Conservation (phyloP, 2,329 filamentous ascomycete species). For the Fusarium miscanthi region DNA sequence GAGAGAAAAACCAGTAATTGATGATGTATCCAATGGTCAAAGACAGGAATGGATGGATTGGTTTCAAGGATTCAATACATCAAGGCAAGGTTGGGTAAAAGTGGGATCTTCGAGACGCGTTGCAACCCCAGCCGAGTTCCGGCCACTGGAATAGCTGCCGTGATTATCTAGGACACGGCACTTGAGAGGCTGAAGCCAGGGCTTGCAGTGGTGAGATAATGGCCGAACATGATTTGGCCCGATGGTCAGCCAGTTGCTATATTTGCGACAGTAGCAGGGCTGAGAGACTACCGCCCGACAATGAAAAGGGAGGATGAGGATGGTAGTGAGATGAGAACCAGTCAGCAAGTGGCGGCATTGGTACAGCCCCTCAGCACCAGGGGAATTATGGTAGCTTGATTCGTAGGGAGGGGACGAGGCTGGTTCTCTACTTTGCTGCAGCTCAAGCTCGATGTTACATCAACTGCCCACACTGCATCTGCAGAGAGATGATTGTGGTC, state of each 20-base stretch:
- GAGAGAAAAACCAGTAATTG: neutral
- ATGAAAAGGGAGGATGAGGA: neutral
- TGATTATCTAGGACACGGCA: neutral
- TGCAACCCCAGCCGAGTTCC: slow-evolving; percentile 11
- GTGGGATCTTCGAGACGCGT: slow-evolving; percentile 24
- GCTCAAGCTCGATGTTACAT: slow-evolving; percentile 17
- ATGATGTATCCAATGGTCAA: neutral
- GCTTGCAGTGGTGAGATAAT: slow-evolving; percentile 24
- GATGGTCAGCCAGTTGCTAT: slow-evolving; percentile 34
- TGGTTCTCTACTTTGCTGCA: slow-evolving; percentile 2
- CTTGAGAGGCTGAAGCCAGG: neutral
- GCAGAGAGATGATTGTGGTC: neutral
- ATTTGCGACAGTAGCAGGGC: slow-evolving; percentile 35
- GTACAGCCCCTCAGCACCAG: slow-evolving; percentile 9
- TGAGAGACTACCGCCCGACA: neutral
- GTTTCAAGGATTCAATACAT: slow-evolving; percentile 7
- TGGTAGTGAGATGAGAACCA: neutral
- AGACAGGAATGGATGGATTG: neutral
- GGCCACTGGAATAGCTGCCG: neutral
- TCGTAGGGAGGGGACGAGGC: slow-evolving; percentile 4
- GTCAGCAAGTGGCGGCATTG: neutral
- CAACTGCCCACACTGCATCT: neutral
- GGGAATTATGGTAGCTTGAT: neutral
- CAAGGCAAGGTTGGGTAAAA: slow-evolving; percentile 22
- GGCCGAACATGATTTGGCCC: slow-evolving; percentile 16